These are phyloP conservation scores for Alternaria brassicae DNA, from an alignment of 2,329 filamentous ascomycete species.

Conservation along the genomic window DNA sequence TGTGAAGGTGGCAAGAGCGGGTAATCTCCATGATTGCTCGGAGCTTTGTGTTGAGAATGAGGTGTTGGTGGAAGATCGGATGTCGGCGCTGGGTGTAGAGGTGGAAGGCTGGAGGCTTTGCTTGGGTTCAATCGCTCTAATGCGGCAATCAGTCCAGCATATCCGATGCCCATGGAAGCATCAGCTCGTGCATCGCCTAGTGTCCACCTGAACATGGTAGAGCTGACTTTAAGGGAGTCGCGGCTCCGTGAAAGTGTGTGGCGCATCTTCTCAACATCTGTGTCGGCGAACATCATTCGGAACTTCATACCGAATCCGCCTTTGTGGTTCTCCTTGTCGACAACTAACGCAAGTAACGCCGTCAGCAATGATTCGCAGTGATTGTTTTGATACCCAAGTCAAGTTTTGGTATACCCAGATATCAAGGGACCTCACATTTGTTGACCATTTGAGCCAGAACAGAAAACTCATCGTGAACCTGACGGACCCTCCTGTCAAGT, in stretches of 20 bases:
- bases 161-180: slow-evolving; percentile 69
- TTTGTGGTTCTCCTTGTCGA: slow-evolving; percentile 67
- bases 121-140: slow-evolving; percentile 60
- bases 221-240: slow-evolving; percentile 69
- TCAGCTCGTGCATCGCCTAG: slow-evolving; percentile 65
- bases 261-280: slow-evolving; percentile 67
- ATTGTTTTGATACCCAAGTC: too few relatives aligned
- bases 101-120: slow-evolving; percentile 31
- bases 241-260: slow-evolving; percentile 64
- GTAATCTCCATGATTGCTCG: slow-evolving; percentile 11
- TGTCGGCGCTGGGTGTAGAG: slow-evolving; percentile 41
- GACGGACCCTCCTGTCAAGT: slow-evolving; percentile 68
- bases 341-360: slow-evolving; percentile 47
- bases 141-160: slow-evolving; percentile 70
- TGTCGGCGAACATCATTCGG: slow-evolving; percentile 62
- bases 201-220: slow-evolving; percentile 70
- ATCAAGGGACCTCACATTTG: slow-evolving; percentile 46
- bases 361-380: background rate
- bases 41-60: slow-evolving; percentile 28
- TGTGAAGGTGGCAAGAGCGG: slow-evolving; percentile 14
- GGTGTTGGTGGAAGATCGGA: slow-evolving; percentile 40
- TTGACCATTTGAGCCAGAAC: slow-evolving; percentile 68
- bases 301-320: slow-evolving; percentile 68
- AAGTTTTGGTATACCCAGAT: background rate
- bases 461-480: slow-evolving; percentile 67